Conservation (phyloP, 2,329 filamentous ascomycete species). For the Cytospora piceicola region DNA sequence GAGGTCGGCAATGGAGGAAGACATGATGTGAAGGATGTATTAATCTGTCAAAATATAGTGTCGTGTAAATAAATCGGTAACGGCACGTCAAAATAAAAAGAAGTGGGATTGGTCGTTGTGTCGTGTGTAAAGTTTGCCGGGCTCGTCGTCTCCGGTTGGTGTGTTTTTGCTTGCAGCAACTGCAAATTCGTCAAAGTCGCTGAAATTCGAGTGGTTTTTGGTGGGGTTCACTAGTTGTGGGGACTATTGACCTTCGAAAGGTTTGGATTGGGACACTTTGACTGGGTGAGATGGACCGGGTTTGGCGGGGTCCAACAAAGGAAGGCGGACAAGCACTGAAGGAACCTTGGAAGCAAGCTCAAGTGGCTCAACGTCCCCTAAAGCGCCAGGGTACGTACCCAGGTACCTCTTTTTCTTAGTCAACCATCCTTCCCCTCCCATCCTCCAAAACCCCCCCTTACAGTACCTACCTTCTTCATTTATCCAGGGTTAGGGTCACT, state of each 20-base stretch:
- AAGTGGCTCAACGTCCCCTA: neutral
- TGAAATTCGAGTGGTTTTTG: slow-evolving; percentile 22
- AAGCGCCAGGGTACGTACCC: neutral
- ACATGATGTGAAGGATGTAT: slow-evolving; percentile 32
- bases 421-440: neutral
- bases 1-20: slow-evolving; percentile 56
- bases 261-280: neutral
- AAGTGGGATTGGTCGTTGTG: slow-evolving; percentile 7
- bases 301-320: slow-evolving; percentile 7
- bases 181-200: slow-evolving; percentile 18
- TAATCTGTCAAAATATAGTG: neutral
- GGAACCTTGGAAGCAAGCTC: neutral
- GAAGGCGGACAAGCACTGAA: neutral
- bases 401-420: neutral
- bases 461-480: neutral
- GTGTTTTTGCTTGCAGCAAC: neutral
- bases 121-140: slow-evolving; percentile 1
- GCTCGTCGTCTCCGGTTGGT: slow-evolving; percentile 1
- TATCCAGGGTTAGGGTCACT: neutral
- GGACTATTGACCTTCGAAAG: neutral
- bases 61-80: neutral
- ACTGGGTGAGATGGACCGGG: neutral
- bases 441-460: neutral
- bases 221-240: slow-evolving; percentile 17
- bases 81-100: neutral